These are phyloP conservation scores for Phytopythium litorale DNA, from an alignment of 352 stramenopile genomes.

Conservation along the genomic window DNA sequence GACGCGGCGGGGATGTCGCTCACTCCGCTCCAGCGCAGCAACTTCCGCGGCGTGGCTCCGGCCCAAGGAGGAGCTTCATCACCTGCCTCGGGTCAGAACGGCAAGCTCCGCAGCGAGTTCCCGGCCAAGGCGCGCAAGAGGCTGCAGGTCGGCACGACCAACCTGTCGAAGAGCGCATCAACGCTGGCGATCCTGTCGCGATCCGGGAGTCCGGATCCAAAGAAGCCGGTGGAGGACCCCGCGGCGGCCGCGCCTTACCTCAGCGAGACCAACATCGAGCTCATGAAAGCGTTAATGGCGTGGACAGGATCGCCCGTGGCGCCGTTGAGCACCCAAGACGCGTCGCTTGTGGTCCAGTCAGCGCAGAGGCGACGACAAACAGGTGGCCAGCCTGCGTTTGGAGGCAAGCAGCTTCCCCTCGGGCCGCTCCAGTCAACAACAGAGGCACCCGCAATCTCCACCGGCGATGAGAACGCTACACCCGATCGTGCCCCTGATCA, in stretches of 20 bases:
- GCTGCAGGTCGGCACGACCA: slow-evolving; percentile 73
- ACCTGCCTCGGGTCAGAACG: slow-evolving; percentile 8
- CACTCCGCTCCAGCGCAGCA: slow-evolving; percentile 50
- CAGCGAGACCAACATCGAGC: slow-evolving; percentile 41
- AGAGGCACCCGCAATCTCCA: too few relatives aligned
- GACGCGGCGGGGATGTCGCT: slow-evolving; percentile 13
- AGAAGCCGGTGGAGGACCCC: slow-evolving; percentile 5
- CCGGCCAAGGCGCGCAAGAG: slow-evolving; percentile 54
- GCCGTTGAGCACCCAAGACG: background rate
- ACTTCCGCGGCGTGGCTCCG: slow-evolving; percentile 41
- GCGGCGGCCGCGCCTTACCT: slow-evolving; percentile 22
- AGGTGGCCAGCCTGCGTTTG: background rate
- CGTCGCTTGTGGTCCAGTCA: slow-evolving; percentile 3
- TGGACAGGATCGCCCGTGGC: background rate
- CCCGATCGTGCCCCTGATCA: background rate
- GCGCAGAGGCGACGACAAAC: slow-evolving; percentile 6
- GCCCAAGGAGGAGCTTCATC: slow-evolving; percentile 9
- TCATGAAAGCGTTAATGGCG: slow-evolving; percentile 30
- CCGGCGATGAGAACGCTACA: background rate
- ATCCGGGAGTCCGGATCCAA: background rate
- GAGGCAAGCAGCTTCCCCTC: background rate
- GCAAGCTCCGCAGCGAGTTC: slow-evolving; percentile 39
- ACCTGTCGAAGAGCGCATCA: slow-evolving; percentile 36
- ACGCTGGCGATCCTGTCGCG: slow-evolving; percentile 9
- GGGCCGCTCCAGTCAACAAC: background rate